Evolutionary conservation across 1,284 basidiomycete genomes (phyloP), one percentile per base, ranked within the genome.

Genomic region (Caloboletus firmus): DNA sequence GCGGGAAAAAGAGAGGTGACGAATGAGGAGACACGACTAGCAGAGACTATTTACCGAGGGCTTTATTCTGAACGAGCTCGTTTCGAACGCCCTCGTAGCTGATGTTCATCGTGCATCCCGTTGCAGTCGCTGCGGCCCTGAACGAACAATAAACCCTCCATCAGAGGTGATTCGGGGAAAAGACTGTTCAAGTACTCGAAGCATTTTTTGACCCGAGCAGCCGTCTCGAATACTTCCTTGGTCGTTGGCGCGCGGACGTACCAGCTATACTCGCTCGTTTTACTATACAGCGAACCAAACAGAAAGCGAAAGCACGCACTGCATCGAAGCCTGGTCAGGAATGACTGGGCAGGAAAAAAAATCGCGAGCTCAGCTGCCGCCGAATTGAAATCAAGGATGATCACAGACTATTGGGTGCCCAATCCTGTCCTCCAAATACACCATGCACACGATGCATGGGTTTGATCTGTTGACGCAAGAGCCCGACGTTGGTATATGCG

Each of bases 301-400:
- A 22, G 12, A 28, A 31, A 20, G 12, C 10, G 17, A 46, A 39
- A 15, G 18, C 11, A 66, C 76, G 42, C 58, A 81, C 81, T 76
- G 70, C 75, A 91, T 81, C 58, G 81, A 82, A 4, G 88, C 79
- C 59, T 87, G 81, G 62, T 89, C 89, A 2, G 90, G 91, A 51
- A 93, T 92, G 53, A 93, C 89, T 89, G 47, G 28, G 5, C 8
- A n/a, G 32, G 7, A 32, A 36, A 35, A 24, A 31, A 45, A 13
- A 17, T 4, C 51, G 45, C 24, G 13, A 28, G n/a, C 18, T 58
- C 17, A 54, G 46, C 6, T 13, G 34, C 9, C 9, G 42, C 31
- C 22, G 24, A 44, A 5, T 2, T 6, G 15, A 18, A 34, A 15
- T 22, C 15, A 24, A 45, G 11, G 13, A 10, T 1, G 13, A 31